phyloP scores from a whole-genome alignment of 306 rosid genomes.

The Begonia loranthoides region DNA sequence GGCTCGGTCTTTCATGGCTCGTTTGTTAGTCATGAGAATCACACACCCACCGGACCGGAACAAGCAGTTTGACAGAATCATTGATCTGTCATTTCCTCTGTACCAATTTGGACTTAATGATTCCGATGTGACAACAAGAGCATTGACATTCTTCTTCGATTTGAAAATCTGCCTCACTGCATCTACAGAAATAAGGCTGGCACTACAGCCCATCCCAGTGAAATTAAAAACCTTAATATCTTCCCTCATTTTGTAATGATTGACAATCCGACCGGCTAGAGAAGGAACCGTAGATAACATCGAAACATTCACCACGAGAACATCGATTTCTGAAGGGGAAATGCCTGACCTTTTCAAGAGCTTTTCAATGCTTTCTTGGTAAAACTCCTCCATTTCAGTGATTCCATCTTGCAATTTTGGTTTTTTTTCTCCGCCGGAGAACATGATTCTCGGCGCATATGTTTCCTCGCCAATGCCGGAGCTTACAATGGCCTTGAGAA shows the following conservation, averaged over 20 bases:
- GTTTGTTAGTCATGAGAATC: constrained; percentile 6
- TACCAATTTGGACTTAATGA: constrained; percentile 9
- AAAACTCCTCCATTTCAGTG: constrained; percentile 70
- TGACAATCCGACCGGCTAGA: constrained; percentile 37
- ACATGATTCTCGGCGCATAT: constrained; percentile 57
- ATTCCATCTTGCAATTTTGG: constrained; percentile 37
- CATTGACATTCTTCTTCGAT: background rate
- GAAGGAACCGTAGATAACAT: constrained; percentile 54
- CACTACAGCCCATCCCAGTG: constrained; percentile 13
- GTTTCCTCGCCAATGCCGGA: constrained; percentile 93
- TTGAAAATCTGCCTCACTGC: background rate
- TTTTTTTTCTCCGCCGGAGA: constrained; percentile 31
- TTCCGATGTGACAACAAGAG: constrained; percentile 5
- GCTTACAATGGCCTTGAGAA: constrained; percentile 76
- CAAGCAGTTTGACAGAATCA: constrained; percentile 4
- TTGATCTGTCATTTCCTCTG: constrained; percentile 7
- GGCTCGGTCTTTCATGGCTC: background rate
- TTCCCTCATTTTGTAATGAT: constrained; percentile 55
- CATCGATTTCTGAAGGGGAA: constrained; percentile 53
- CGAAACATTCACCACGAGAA: constrained; percentile 72
- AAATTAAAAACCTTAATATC: constrained; percentile 22
- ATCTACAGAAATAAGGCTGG: constrained; percentile 6
- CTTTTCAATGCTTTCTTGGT: constrained; percentile 34
- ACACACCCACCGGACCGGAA: constrained; percentile 8
- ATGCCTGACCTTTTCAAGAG: constrained; percentile 33